A percentile compares a stretch with the other conserved stretches of the same genome.
phyloP scores from a whole-genome alignment of 768 basidiomycete species.

The Leucogyrophana mollusca region DNA sequence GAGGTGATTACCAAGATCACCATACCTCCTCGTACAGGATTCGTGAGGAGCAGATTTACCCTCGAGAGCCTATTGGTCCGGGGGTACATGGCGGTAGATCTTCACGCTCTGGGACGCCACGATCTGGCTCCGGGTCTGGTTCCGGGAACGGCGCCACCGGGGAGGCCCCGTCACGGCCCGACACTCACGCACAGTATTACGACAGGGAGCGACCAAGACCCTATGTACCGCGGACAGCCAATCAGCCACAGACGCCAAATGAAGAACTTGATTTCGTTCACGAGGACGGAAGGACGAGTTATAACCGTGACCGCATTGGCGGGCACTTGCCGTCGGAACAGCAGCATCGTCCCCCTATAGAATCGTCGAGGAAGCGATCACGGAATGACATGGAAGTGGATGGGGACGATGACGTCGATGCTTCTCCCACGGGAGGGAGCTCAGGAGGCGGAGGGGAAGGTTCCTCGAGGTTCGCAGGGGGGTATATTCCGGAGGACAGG shows the following conservation, averaged over 20 bases:
- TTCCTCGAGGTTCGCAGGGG: slow-evolving; percentile 32
- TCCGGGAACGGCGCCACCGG: slow-evolving; percentile 33
- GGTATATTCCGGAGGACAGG: slow-evolving; percentile 47
- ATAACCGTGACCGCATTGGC: slow-evolving; percentile 38
- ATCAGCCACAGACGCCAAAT: slow-evolving; percentile 33
- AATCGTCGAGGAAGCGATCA: slow-evolving; percentile 53
- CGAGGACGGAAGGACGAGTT: slow-evolving; percentile 48
- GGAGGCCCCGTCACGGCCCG: slow-evolving; percentile 51
- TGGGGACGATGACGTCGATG: slow-evolving; percentile 47
- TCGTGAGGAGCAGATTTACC: slow-evolving; percentile 27
- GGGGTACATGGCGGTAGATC: slow-evolving; percentile 25
- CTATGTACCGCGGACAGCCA: slow-evolving; percentile 53
- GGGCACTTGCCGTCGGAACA: slow-evolving; percentile 34
- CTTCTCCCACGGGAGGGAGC: slow-evolving; percentile 24
- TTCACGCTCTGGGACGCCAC: slow-evolving; percentile 59
- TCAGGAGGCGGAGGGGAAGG: slow-evolving; percentile 28
- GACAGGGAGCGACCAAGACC: slow-evolving; percentile 48
- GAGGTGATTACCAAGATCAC: slow-evolving; percentile 26
- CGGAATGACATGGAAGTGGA: slow-evolving; percentile 67
- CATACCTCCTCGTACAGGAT: slow-evolving; percentile 22
- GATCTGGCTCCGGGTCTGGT: slow-evolving; percentile 51
- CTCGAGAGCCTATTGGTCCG: slow-evolving; percentile 30
- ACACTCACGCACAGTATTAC: slow-evolving; percentile 49
- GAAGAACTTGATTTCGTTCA: slow-evolving; percentile 54
- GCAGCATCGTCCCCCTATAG: slow-evolving; percentile 40